phyloP scores from a whole-genome alignment of 345 rosid genomes.

The Camelina laxa region DNA sequence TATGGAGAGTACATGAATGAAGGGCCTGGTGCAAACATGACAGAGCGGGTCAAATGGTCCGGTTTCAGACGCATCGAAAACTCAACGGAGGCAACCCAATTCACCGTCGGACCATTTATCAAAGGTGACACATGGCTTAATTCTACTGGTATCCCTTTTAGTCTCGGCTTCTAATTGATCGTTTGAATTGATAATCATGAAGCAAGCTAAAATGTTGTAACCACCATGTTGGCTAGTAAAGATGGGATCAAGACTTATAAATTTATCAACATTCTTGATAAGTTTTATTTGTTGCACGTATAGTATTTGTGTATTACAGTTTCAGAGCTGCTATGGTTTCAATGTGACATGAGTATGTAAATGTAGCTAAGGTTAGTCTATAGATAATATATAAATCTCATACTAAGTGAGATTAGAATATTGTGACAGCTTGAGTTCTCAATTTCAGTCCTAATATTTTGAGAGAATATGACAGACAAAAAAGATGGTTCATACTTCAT shows the following conservation, averaged over 20 bases:
- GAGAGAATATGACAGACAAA: neutral
- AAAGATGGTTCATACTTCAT: neutral
- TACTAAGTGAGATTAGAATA: neutral
- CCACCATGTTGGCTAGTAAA: neutral
- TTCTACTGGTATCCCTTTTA: conserved; percentile 56
- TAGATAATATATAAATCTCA: neutral
- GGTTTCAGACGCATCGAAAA: conserved; percentile 60
- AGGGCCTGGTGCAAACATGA: conserved; percentile 71
- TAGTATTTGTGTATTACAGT: neutral
- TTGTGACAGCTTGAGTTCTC: neutral
- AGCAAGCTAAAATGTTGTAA: conserved; percentile 1
- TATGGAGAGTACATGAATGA: conserved; percentile 78
- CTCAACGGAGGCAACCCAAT: conserved; percentile 58
- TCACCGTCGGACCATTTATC: conserved; percentile 63
- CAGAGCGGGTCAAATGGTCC: conserved; percentile 72
- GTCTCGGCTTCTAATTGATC: conserved; percentile 38
- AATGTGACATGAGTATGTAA: neutral
- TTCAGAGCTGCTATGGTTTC: neutral
- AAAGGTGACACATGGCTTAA: conserved; percentile 72
- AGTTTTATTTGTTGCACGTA: neutral
- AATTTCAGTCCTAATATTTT: neutral
- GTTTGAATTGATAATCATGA: neutral
- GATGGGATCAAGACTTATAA: neutral
- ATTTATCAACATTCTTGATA: neutral
- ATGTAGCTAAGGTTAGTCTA: neutral